Percentiles rank a stretch among this genome's conserved stretches.
Conservation (phyloP, 129 eudicot genomes). For the Arctium lappa region DNA sequence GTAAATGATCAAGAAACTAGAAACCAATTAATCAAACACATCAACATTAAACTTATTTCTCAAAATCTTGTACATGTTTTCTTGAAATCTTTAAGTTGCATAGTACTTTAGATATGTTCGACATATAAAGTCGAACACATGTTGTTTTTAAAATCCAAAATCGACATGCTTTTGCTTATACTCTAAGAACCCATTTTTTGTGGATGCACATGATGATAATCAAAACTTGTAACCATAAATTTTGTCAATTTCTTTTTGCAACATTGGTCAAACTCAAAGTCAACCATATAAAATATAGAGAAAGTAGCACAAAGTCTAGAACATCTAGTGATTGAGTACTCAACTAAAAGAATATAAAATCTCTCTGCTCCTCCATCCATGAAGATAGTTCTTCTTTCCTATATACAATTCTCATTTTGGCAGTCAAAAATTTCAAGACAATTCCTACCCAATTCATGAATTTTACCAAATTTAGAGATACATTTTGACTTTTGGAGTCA, state of each 20-base stretch:
- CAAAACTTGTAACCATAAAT: neutral
- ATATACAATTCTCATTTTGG: conserved; percentile 1
- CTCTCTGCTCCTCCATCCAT: neutral
- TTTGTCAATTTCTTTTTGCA: conserved; percentile 15
- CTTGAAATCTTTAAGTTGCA: neutral
- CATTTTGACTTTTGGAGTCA: conserved; percentile 13
- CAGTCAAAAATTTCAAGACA: neutral
- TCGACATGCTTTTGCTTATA: conserved; percentile 7
- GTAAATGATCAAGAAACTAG: conserved; percentile 17
- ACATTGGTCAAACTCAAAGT: conserved; percentile 17
- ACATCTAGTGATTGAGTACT: conserved; percentile 7
- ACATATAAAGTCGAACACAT: neutral
- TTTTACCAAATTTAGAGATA: neutral
- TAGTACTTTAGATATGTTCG: neutral
- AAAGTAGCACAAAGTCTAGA: conserved; percentile 2
- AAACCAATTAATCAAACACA: neutral
- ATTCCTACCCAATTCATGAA: neutral
- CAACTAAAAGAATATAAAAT: neutral
- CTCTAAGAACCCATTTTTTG: neutral
- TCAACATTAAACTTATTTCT: neutral
- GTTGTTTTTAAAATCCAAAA: neutral
- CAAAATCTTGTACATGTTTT: neutral
- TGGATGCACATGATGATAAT: conserved; percentile 1
- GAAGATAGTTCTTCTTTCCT: conserved; percentile 1
- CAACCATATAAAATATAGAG: conserved; percentile 7